Conservation (phyloP, 2,329 filamentous ascomycete genomes). For the Zopfia rhizophila region DNA sequence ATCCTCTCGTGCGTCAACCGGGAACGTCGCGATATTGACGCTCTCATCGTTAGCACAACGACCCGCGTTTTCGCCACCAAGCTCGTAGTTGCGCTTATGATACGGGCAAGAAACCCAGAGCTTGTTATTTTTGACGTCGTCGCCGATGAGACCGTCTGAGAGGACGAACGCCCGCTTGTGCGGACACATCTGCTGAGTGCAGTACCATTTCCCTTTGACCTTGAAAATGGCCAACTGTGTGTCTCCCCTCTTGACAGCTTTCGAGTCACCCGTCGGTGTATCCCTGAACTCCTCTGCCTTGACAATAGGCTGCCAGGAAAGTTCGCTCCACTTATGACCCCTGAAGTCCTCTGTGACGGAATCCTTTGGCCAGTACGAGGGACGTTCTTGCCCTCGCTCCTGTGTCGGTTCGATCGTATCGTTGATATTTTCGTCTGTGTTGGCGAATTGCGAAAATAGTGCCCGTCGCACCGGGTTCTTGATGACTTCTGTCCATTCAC, state of each 20-base stretch:
- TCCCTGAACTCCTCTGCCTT: slow-evolving; percentile 75
- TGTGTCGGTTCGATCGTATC: slow-evolving; percentile 75
- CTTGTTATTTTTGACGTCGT: slow-evolving; percentile 66
- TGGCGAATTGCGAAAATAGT: slow-evolving; percentile 84
- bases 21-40: slow-evolving; percentile 85
- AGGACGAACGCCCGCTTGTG: slow-evolving; percentile 93
- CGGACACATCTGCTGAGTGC: slow-evolving; percentile 93
- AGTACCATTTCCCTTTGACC: slow-evolving; percentile 81
- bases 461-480: slow-evolving; percentile 72
- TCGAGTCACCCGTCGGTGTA: slow-evolving; percentile 76
- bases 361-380: slow-evolving; percentile 80
- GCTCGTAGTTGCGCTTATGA: slow-evolving; percentile 90
- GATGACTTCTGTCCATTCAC: slow-evolving; percentile 90
- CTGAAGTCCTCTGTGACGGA: slow-evolving; percentile 77
- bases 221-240: slow-evolving; percentile 91
- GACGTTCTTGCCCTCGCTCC: slow-evolving; percentile 78
- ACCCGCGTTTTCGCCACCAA: slow-evolving; percentile 72
- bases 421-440: slow-evolving; percentile 74
- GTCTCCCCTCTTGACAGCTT: slow-evolving; percentile 84
- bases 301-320: slow-evolving; percentile 84
- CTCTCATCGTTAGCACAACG: slow-evolving; percentile 78
- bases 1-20: slow-evolving; percentile 77
- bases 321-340: slow-evolving; percentile 71
- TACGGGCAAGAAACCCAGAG: slow-evolving; percentile 90
- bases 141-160: slow-evolving; percentile 83